Percentiles rank a stretch among this genome's conserved stretches.
These are phyloP conservation scores for Cicer yamashitae DNA, from an alignment of 306 rosid genomes.

Conservation along the genomic window DNA sequence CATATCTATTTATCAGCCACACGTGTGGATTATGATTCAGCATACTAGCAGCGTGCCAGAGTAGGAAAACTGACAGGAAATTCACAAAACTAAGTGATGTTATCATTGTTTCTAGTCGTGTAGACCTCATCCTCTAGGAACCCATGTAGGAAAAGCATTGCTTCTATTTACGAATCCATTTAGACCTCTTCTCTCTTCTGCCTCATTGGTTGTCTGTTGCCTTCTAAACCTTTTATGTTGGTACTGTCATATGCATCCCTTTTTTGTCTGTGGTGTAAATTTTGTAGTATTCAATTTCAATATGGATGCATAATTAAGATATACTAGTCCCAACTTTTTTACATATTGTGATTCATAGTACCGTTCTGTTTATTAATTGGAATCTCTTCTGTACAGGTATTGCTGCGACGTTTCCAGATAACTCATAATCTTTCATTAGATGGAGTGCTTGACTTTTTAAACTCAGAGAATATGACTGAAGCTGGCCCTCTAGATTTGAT, in stretches of 20 bases:
- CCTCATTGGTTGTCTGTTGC: constrained; percentile 19
- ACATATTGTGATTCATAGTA: neutral
- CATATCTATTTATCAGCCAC: too few relatives aligned
- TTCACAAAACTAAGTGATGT: constrained; percentile 23
- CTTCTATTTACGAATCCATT: neutral
- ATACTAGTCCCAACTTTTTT: constrained; percentile 13
- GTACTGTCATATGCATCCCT: neutral
- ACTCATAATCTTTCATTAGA: constrained; percentile 92
- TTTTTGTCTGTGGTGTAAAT: neutral
- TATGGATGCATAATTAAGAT: constrained; percentile 26
- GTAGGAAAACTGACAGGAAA: neutral
- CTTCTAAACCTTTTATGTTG: constrained; percentile 25
- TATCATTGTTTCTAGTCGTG: neutral
- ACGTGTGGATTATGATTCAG: neutral
- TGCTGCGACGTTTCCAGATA: constrained; percentile 83
- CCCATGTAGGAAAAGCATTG: neutral
- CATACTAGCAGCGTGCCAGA: constrained; percentile 30
- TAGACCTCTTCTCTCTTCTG: constrained; percentile 7
- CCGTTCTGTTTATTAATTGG: constrained; percentile 32
- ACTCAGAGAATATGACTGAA: constrained; percentile 94
- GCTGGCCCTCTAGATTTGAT: constrained; percentile 91
- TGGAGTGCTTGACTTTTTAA: constrained; percentile 90
- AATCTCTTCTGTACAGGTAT: constrained; percentile 61
- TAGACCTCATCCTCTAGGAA: neutral
- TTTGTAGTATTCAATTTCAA: neutral